A percentile compares a stretch with the other conserved stretches of the same genome.
phyloP scores from a whole-genome alignment of 352 stramenopile species.

The Phytophthora ramorum region DNA sequence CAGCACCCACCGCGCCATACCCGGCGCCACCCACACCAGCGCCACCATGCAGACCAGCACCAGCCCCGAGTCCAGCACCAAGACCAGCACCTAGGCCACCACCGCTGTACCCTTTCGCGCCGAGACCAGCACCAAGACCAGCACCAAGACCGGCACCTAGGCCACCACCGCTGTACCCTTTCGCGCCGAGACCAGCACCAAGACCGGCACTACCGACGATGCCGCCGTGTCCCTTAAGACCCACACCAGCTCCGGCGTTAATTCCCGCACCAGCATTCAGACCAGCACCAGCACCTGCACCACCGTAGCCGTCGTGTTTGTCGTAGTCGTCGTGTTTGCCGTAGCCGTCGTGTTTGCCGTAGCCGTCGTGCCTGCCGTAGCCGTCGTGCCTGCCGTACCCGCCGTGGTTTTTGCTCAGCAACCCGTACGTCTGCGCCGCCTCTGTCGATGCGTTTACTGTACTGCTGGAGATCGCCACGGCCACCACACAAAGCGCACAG shows the following conservation, averaged over 20 bases:
- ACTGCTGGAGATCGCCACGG: slow-evolving; percentile 2
- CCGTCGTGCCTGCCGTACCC: not conserved
- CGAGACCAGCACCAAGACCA: slow-evolving; percentile 4
- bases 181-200: not conserved
- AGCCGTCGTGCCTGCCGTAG: no score
- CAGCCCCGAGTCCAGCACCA: not conserved
- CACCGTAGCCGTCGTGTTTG: not conserved
- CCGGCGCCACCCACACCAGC: not conserved
- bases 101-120: not conserved
- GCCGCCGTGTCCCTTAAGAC: not conserved
- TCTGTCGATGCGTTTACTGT: slow-evolving; percentile 13
- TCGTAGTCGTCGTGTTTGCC: no score
- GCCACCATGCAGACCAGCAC: not conserved
- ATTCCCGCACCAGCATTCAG: no score
- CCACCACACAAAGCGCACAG: slow-evolving; percentile 16
- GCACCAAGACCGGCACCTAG: not conserved
- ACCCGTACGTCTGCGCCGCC: slow-evolving; percentile 15
- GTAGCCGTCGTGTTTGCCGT: no score
- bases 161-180: not conserved
- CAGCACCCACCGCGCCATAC: not conserved
- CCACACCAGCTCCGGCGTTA: not conserved
- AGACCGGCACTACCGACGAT: no score
- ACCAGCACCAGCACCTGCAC: no score
- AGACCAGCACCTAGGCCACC: no score
- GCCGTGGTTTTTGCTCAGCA: slow-evolving; percentile 8